Conservation (phyloP, 2,329 filamentous ascomycete species). For the Xylaria sp. region DNA sequence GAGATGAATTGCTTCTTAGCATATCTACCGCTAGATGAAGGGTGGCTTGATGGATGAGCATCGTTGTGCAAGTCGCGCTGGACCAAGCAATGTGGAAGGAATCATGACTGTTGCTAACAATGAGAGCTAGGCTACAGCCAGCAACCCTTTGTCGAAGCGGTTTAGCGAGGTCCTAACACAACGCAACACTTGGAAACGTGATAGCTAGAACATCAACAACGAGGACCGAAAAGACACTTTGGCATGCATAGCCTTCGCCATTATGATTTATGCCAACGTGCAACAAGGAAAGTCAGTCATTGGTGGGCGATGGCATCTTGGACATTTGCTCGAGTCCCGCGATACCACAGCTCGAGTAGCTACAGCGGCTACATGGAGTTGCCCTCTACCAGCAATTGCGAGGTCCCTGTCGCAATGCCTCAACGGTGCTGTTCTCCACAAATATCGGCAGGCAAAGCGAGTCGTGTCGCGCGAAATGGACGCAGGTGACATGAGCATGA, state of each 20-base stretch:
- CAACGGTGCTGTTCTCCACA: neutral
- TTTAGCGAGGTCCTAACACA: neutral
- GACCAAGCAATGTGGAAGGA: neutral
- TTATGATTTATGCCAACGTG: too few relatives aligned
- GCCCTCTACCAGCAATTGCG: neutral
- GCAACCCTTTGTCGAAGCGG: neutral
- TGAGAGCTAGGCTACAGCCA: too few relatives aligned
- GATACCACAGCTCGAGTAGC: too few relatives aligned
- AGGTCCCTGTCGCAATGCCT: neutral
- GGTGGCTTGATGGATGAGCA: neutral
- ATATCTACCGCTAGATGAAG: neutral
- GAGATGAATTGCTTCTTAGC: too few relatives aligned
- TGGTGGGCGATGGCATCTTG: too few relatives aligned
- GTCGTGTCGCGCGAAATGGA: neutral
- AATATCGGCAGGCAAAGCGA: neutral
- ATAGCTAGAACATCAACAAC: neutral
- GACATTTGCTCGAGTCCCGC: too few relatives aligned
- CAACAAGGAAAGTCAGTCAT: too few relatives aligned
- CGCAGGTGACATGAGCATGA: constrained; percentile 16
- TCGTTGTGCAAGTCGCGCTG: neutral
- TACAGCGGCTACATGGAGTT: neutral
- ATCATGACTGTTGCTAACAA: neutral
- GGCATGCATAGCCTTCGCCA: too few relatives aligned
- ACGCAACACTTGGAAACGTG: neutral
- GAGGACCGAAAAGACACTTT: neutral